These are phyloP conservation scores for Coemansia sp. DNA, from an alignment of 192 early-diverging fungal genomes.

Conservation along the genomic window DNA sequence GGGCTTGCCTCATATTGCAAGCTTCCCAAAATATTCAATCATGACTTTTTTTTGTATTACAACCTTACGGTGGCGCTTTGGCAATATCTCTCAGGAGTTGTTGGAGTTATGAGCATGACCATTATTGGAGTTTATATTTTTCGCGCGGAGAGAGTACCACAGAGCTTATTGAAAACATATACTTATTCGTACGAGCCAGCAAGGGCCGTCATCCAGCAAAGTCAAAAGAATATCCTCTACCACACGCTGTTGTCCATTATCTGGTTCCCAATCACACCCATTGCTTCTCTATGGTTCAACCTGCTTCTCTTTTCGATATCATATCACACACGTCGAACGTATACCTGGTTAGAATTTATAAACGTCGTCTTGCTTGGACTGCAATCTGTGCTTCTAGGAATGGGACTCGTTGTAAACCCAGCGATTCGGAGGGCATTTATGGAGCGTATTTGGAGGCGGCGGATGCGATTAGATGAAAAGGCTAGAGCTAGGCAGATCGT, in stretches of 20 bases:
- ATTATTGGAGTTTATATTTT: slow-evolving; percentile 17
- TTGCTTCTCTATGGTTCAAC: slow-evolving; percentile 44
- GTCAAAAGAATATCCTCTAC: slow-evolving; percentile 18
- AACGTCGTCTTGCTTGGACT: slow-evolving; percentile 28
- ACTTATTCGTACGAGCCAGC: slow-evolving; percentile 11
- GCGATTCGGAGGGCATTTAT: slow-evolving; percentile 6
- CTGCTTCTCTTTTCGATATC: slow-evolving; percentile 15
- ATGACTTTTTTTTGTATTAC: slow-evolving; percentile 14
- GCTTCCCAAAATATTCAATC: background rate
- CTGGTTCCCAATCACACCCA: slow-evolving; percentile 47
- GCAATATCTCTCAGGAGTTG: slow-evolving; percentile 27
- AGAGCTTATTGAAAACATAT: slow-evolving; percentile 3
- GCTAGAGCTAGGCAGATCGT: background rate
- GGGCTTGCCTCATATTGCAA: slow-evolving; percentile 14
- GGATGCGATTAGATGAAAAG: background rate
- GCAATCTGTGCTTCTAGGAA: slow-evolving; percentile 31
- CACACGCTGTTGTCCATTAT: slow-evolving; percentile 26
- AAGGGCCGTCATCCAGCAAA: background rate
- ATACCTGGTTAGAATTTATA: slow-evolving; percentile 25
- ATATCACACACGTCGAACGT: slow-evolving; percentile 22
- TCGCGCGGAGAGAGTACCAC: slow-evolving; percentile 17
- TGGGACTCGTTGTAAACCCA: slow-evolving; percentile 41
- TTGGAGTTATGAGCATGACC: slow-evolving; percentile 27
- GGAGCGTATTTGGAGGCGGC: background rate
- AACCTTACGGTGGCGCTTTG: slow-evolving; percentile 16